Base-by-base conservation (phyloP, 2,329 filamentous ascomycete species). In the Nakataea oryzae region DNA sequence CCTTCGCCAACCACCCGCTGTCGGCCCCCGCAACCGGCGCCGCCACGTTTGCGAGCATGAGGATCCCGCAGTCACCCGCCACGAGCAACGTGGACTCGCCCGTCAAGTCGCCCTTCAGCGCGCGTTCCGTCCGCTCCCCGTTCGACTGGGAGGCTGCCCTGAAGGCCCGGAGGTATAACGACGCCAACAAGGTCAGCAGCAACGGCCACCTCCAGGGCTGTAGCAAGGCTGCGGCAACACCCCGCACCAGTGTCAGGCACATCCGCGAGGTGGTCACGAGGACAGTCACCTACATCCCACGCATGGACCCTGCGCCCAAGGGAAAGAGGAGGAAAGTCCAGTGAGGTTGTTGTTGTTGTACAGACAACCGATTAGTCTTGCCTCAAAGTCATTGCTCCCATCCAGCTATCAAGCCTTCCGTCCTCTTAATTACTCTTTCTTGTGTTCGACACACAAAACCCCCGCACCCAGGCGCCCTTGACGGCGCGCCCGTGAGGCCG, bases 251-350 rank as follows among this genome's bases (percentile, higher is more conserved):
- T 68, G 79, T 87, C 62, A 84, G 87, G 64, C 82, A 88, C 70
- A 91, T 97, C 63, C 82, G 91, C 62, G 92, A 97, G 74, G 91
- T 97, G 5, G 90, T 97, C 61, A 97, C 93, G n/a, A 84, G 92
- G 68, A 97, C 92, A 21, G 90, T 96, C 64, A 96, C 91, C 54
- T 96, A 96, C 75, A 96, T 90, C 72, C 89, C 86, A 64, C 81
- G 87, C 66, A 90, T 97, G 78, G 90, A 92, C 67, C 90, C 93
- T 28, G 91, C 93, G 50, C 93, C 92, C 9, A 93, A 93, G 74
- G 93, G 93, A 66, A 97, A 97, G 83, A 86, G 92, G 77, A 88
- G 93, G 78, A 96, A 91, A 79, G 74, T 81, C 59, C 79, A 82
- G 66, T 79, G 66, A 65, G n/a, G 13, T 50, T 50, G 41, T 50